Base-by-base conservation (phyloP, 179 eudicot genomes). In the Drosera spatulata region DNA sequence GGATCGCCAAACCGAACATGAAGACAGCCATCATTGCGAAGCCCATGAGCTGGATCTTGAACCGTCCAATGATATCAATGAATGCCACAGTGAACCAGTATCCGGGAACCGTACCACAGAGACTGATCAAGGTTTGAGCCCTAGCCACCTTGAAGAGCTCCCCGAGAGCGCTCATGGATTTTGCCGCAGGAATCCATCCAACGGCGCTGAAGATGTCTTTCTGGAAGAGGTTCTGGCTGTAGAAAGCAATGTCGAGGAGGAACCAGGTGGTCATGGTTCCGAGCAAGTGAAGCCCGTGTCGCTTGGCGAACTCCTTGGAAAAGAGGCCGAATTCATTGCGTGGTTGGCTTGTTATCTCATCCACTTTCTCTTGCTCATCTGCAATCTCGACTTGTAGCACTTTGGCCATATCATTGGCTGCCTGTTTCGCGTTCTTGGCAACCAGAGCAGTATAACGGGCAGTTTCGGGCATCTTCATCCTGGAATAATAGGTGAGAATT, bases 381-480 rank as follows among this genome's bases (percentile, higher is more conserved):
- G 33, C 68, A 0, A 80, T 10, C 5, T 74, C 61, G 1, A 71
- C 69, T 0, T 80, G 33, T 22, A 22, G 33, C 33, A 22, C 33
- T 22, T 22, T 22, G 33, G 33, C 33, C 33, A 22, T 22, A 55
- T 80, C 85, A 2, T 40, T 4, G 0, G 82, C 85, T 0, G 85
- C 85, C 13, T 77, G 73, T 7, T 65, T 47, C 9, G 82, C 80
- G 38, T 80, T 75, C 59, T 59, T 77, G 0, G 80, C 85, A 0
- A 80, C 80, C 41, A 77, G 38, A 10, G 85, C 82, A 0, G 80
- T 80, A 71, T 80, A 80, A 22, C 80, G 57, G 13, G 86, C 84
- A 1, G 86, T 81, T 56, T 81, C 83, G 2, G 86, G 86, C 83
- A 78, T 81, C 38, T 75, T 70, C 81, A 78, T 75, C 3, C 86